A percentile compares a stretch with the other conserved stretches of the same genome.
Conservation (phyloP, 805 yeast species). For the Torulaspora indica region DNA sequence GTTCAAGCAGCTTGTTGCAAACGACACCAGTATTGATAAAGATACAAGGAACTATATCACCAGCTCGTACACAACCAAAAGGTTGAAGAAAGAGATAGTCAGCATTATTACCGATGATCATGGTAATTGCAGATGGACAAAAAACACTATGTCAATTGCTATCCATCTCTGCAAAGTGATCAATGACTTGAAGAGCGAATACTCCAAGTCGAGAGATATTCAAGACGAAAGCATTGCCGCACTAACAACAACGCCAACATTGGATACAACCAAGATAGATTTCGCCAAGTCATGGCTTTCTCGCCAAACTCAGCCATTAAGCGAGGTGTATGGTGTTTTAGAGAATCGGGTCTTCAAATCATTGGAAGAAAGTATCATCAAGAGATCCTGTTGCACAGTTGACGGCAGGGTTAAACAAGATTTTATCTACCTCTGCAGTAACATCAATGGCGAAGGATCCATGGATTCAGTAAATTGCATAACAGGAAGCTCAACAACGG, state of each 20-base stretch:
- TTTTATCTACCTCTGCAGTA: slow-evolving; percentile 31
- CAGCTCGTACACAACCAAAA: slow-evolving; percentile 39
- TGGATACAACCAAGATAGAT: slow-evolving; percentile 35
- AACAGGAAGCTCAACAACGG: slow-evolving; percentile 5
- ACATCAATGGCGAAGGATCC: slow-evolving; percentile 11
- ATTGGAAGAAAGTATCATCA: slow-evolving; percentile 39
- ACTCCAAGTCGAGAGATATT: slow-evolving; percentile 3
- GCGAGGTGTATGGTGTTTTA: slow-evolving; percentile 70
- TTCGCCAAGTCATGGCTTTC: slow-evolving; percentile 76
- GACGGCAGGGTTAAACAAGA: slow-evolving; percentile 36
- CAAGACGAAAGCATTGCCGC: slow-evolving; percentile 16
- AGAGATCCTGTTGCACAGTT: slow-evolving; percentile 28
- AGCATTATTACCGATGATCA: slow-evolving; percentile 80
- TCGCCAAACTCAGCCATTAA: slow-evolving; percentile 79
- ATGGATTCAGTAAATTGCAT: slow-evolving; percentile 5
- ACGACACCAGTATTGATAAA: slow-evolving; percentile 30
- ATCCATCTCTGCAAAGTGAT: slow-evolving; percentile 43
- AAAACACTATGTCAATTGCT: slow-evolving; percentile 67
- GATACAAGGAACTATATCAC: slow-evolving; percentile 37
- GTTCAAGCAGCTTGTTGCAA: slow-evolving; percentile 60
- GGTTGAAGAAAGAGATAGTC: slow-evolving; percentile 63
- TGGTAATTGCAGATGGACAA: slow-evolving; percentile 88
- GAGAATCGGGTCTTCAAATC: slow-evolving; percentile 61
- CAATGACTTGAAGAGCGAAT: slow-evolving; percentile 30
- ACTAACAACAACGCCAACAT: slow-evolving; percentile 22